These are phyloP conservation scores for Fistulinella prunicolor DNA, from an alignment of 768 basidiomycete genomes.

Conservation along the genomic window DNA sequence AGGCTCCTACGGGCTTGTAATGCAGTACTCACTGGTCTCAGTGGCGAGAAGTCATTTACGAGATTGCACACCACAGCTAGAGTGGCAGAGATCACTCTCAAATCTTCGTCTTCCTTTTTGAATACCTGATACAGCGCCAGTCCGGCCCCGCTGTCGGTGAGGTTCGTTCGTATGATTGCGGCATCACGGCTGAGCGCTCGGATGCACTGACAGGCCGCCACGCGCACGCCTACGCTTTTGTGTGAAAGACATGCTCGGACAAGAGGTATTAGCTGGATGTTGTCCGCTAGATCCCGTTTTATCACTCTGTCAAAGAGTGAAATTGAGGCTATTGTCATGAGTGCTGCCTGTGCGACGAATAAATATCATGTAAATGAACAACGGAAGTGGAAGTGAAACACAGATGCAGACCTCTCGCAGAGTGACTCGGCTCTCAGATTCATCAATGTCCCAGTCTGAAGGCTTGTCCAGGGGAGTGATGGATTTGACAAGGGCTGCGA, in stretches of 20 bases:
- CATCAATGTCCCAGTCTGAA: conserved; percentile 64
- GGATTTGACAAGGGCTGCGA: conserved; percentile 49
- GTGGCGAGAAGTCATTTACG: conserved; percentile 81
- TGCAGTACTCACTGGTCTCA: conserved; percentile 54
- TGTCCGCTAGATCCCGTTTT: conserved; percentile 64
- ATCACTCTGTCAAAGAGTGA: conserved; percentile 71
- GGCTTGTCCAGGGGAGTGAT: conserved; percentile 50
- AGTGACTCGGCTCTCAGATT: conserved; percentile 51
- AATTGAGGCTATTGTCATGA: conserved; percentile 74
- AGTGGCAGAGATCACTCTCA: conserved; percentile 67
- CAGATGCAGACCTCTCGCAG: conserved; percentile 67
- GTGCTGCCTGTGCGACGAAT: conserved; percentile 48
- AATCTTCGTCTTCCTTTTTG: conserved; percentile 56
- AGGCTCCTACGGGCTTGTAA: not conserved
- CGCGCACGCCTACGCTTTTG: conserved; percentile 70
- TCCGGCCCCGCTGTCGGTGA: conserved; percentile 81
- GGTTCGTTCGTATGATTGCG: conserved; percentile 75
- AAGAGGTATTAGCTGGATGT: conserved; percentile 50
- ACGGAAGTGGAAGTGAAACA: not conserved
- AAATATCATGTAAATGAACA: not conserved
- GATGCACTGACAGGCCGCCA: conserved; percentile 84
- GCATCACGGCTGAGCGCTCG: conserved; percentile 79
- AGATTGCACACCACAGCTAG: conserved; percentile 80
- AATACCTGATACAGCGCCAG: conserved; percentile 64
- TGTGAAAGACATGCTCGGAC: conserved; percentile 57